Evolutionary conservation across 2,329 filamentous ascomycete species (phyloP).

Genomic region (Sporothrix schenckii): DNA sequence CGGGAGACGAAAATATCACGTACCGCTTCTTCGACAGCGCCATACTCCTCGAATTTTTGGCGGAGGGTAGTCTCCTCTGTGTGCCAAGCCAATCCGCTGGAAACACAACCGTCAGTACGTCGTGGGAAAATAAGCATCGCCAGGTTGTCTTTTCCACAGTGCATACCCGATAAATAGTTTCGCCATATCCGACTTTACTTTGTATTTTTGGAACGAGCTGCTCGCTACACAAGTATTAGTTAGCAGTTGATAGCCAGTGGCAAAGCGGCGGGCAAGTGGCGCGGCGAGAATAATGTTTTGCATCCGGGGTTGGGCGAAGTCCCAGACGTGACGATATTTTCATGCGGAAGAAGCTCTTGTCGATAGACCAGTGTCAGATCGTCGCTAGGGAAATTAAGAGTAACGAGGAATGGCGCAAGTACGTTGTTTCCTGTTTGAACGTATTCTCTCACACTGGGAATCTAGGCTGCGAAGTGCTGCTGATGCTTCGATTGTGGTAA

Average conservation of each 20-base stretch:
- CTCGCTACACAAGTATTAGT: not conserved
- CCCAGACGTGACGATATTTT: not conserved
- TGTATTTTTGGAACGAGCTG: not conserved
- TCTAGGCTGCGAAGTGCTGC: not conserved
- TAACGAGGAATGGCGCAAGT: not conserved
- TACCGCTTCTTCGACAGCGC: constrained; percentile 92
- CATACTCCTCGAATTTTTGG: constrained; percentile 90
- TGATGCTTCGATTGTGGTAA: constrained; percentile 18
- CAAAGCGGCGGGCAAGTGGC: not conserved
- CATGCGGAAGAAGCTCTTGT: constrained; percentile 12
- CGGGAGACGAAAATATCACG: constrained; percentile 47
- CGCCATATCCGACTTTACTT: constrained; percentile 28
- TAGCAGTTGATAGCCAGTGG: not conserved
- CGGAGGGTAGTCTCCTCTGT: constrained; percentile 87
- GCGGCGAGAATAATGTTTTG: not conserved
- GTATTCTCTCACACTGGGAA: constrained; percentile 12
- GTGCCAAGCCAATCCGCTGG: constrained; percentile 95
- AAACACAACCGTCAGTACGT: constrained; percentile 35
- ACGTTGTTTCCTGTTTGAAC: constrained; percentile 19
- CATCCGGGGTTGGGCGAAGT: not conserved
- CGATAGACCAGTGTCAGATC: not conserved
- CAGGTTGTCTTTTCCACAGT: not conserved
- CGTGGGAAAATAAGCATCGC: not conserved
- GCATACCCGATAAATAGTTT: constrained; percentile 75
- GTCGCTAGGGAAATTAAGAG: not conserved